phyloP scores from a whole-genome alignment of 202 grass and related monocot genomes.

The Carex sylvatica region DNA sequence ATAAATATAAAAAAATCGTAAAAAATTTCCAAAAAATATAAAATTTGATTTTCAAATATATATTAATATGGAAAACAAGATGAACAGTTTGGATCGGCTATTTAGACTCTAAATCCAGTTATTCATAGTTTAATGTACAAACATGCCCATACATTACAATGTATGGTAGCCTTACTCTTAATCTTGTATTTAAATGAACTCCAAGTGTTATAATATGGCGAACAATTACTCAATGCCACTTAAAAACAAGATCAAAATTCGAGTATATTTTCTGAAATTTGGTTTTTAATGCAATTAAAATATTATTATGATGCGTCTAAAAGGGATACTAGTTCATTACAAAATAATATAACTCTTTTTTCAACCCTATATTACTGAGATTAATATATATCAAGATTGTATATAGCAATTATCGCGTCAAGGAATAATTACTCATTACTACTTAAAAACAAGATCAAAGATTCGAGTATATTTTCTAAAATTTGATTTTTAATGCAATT shows the following conservation, averaged over 20 bases:
- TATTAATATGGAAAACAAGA: too few species aligned
- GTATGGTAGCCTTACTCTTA: too few species aligned
- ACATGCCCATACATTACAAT: too few species aligned
- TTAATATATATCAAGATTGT: neutral
- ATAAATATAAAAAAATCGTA: too few species aligned
- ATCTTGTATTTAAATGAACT: neutral
- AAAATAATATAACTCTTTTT: neutral
- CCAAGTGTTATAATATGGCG: neutral
- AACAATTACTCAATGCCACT: neutral
- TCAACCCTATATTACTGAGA: neutral
- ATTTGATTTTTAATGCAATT: neutral
- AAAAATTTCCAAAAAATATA: too few species aligned
- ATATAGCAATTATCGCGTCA: too few species aligned
- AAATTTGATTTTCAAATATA: too few species aligned
- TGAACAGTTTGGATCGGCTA: too few species aligned
- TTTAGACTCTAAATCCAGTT: too few species aligned
- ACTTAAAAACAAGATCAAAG: neutral
- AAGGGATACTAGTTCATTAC: neutral
- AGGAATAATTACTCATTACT: neutral
- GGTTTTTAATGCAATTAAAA: neutral
- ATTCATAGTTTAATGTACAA: too few species aligned
- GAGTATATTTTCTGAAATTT: neutral
- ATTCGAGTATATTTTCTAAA: neutral
- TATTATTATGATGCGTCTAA: neutral
- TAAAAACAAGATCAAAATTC: neutral